phyloP scores from a whole-genome alignment of 23 red algal genomes.

The Gracilaria domingensis region DNA sequence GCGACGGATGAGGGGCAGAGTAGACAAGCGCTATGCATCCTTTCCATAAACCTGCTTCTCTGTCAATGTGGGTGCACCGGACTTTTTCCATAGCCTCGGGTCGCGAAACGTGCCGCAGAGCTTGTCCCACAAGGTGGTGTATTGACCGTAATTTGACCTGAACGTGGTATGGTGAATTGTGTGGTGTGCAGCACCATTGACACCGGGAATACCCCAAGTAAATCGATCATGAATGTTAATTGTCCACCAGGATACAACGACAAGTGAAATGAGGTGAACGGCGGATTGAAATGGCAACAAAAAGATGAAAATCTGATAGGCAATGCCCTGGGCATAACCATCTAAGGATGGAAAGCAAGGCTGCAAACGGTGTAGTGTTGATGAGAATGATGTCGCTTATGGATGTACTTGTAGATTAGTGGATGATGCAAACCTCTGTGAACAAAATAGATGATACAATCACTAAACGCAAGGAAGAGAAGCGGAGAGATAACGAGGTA shows the following conservation, averaged over 20 bases:
- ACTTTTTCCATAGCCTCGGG: constrained; percentile 70
- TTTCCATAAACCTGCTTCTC: constrained; percentile 68
- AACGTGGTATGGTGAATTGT: constrained; percentile 97
- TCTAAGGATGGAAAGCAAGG: constrained; percentile 98
- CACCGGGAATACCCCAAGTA: constrained; percentile 80
- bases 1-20: not conserved
- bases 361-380: constrained; percentile 97
- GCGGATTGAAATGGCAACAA: constrained; percentile 90
- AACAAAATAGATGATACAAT: constrained; percentile 97
- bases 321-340: constrained; percentile 92
- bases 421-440: constrained; percentile 95
- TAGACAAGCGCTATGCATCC: constrained; percentile 43
- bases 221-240: constrained; percentile 99
- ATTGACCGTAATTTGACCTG: constrained; percentile 98
- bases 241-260: constrained; percentile 92
- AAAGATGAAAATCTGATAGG: constrained; percentile 95
- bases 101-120: constrained; percentile 91
- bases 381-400: constrained; percentile 99
- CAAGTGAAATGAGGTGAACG: constrained; percentile 86
- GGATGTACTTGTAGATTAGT: constrained; percentile 85
- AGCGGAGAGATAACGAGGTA: constrained; percentile 94
- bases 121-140: constrained; percentile 95
- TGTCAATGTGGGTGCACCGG: constrained; percentile 40
- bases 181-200: constrained; percentile 99
- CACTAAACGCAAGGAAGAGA: constrained; percentile 90